Evolutionary conservation across 352 stramenopile genomes (phyloP).

Genomic region (Globisporangium carolinianum): DNA sequence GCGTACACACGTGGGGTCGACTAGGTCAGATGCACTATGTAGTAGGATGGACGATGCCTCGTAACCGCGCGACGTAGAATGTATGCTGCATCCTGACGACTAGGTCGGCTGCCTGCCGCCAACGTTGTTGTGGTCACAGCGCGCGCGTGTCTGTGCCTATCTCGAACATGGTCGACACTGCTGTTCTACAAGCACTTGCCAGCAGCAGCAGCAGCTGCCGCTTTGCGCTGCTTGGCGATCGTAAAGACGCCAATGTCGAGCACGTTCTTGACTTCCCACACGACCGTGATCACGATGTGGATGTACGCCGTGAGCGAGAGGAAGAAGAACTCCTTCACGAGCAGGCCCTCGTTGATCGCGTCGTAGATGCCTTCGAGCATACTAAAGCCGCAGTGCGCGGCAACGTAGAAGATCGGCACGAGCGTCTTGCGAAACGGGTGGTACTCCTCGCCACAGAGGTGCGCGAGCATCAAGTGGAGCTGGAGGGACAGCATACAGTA

Average conservation of each 20-base stretch:
- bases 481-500: slow-evolving; percentile 6
- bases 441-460: slow-evolving; percentile 84
- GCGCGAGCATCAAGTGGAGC: slow-evolving; percentile 86
- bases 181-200: slow-evolving; percentile 18
- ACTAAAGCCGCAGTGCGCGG: slow-evolving; percentile 73
- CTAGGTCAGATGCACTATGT: too few relatives aligned
- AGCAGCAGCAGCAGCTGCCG: not conserved
- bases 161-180: too few relatives aligned
- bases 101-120: too few relatives aligned
- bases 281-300: slow-evolving; percentile 83
- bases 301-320: slow-evolving; percentile 78
- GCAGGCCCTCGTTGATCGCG: slow-evolving; percentile 71
- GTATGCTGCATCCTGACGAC: too few relatives aligned
- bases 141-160: too few relatives aligned
- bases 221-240: slow-evolving; percentile 23
- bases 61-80: too few relatives aligned
- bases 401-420: slow-evolving; percentile 86
- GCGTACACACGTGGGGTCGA: too few relatives aligned
- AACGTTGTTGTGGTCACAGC: too few relatives aligned
- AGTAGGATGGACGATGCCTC: too few relatives aligned
- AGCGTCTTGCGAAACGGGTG: slow-evolving; percentile 87
- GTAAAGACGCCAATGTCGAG: slow-evolving; percentile 79
- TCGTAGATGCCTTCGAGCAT: slow-evolving; percentile 82
- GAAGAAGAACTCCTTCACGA: slow-evolving; percentile 87
- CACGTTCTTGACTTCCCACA: slow-evolving; percentile 84